A percentile compares a stretch with the other conserved stretches of the same genome.
phyloP scores from a whole-genome alignment of 1,284 basidiomycete genomes.

The Heterobasidion occidentale region DNA sequence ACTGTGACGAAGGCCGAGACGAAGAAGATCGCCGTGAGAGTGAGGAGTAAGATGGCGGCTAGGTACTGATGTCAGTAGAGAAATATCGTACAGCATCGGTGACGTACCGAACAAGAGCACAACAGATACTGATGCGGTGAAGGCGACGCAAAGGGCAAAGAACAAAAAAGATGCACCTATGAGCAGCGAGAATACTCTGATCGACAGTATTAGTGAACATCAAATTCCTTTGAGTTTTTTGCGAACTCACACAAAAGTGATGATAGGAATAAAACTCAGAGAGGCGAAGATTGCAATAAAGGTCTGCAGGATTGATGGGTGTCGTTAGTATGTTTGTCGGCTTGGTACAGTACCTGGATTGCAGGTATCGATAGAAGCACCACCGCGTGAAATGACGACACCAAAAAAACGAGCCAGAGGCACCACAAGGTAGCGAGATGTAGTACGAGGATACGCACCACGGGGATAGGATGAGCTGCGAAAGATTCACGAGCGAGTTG shows the following conservation, averaged over 20 bases:
- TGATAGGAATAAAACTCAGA: slow-evolving; percentile 22
- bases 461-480: slow-evolving; percentile 5
- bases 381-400: not conserved
- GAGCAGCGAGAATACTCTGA: slow-evolving; percentile 25
- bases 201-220: not conserved
- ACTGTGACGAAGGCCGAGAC: slow-evolving; percentile 19
- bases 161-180: slow-evolving; percentile 16
- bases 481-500: slow-evolving; percentile 1
- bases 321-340: too few relatives aligned
- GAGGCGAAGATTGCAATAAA: slow-evolving; percentile 23
- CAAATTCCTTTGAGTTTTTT: not conserved
- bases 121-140: slow-evolving; percentile 15
- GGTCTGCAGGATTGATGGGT: slow-evolving; percentile 12
- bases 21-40: slow-evolving; percentile 8
- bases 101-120: slow-evolving; percentile 18
- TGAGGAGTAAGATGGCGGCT: slow-evolving; percentile 10
- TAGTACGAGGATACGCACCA: slow-evolving; percentile 2
- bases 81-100: slow-evolving; percentile 7
- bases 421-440: not conserved
- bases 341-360: too few relatives aligned
- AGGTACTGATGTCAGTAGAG: not conserved
- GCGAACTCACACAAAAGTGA: slow-evolving; percentile 25
- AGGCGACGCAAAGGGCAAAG: slow-evolving; percentile 17
- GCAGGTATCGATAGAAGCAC: too few relatives aligned
- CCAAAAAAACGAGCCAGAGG: not conserved